These are phyloP conservation scores for Pyricularia sp. DNA, from an alignment of 2,329 filamentous ascomycete genomes.

Conservation along the genomic window DNA sequence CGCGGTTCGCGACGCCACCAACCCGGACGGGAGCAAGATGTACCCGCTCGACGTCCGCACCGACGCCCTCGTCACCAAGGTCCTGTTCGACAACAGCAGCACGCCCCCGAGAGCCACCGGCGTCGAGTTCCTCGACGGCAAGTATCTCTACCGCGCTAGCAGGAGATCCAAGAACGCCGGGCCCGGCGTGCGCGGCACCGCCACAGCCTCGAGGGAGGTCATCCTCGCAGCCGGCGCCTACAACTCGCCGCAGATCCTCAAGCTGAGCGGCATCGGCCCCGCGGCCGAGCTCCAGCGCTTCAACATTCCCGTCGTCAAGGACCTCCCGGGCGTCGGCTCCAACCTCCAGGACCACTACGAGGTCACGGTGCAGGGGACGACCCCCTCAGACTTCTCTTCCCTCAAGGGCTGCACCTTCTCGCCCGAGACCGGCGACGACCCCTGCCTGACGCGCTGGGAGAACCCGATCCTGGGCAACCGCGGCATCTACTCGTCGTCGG, in stretches of 20 bases:
- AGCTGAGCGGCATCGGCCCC: conserved; percentile 50
- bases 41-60: conserved; percentile 29
- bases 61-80: conserved; percentile 21
- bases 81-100: conserved; percentile 15
- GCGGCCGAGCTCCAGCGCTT: conserved; percentile 6
- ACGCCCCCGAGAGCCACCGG: conserved; percentile 18
- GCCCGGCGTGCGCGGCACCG: conserved; percentile 16
- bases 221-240: conserved; percentile 47
- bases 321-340: conserved; percentile 12
- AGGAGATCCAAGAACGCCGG: conserved; percentile 11
- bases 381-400: conserved; percentile 25
- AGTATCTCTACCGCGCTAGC: conserved; percentile 24
- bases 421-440: conserved; percentile 21
- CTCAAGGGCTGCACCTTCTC: conserved; percentile 19
- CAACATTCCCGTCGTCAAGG: conserved; percentile 8
- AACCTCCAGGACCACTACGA: conserved; percentile 26
- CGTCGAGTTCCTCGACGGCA: conserved; percentile 21
- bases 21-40: conserved; percentile 19
- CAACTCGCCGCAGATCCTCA: conserved; percentile 45
- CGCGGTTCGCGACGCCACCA: conserved; percentile 17
- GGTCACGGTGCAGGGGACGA: conserved; percentile 33
- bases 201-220: conserved; percentile 35
- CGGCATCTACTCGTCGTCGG: conserved; percentile 24
- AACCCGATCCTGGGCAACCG: conserved; percentile 11
- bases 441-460: conserved; percentile 19